These are phyloP conservation scores for Tuctoria greenei DNA, from an alignment of 176 grass and related monocot genomes.

Conservation along the genomic window DNA sequence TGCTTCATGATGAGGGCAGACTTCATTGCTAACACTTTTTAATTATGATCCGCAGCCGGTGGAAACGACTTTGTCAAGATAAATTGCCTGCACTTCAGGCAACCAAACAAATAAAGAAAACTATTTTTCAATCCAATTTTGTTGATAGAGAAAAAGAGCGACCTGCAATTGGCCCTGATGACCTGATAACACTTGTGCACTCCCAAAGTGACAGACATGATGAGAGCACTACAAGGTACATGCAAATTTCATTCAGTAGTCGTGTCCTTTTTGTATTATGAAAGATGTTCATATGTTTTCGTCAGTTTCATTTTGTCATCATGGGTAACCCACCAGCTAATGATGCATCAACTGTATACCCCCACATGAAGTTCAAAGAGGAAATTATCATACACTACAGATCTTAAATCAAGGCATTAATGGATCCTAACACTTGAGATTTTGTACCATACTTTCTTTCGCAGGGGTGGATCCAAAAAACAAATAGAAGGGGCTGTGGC, in stretches of 20 bases:
- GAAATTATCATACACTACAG: slow-evolving; percentile 4
- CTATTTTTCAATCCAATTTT: slow-evolving; percentile 79
- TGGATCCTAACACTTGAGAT: slow-evolving; percentile 25
- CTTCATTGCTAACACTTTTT: slow-evolving; percentile 28
- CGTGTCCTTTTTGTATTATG: not conserved
- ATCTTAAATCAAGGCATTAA: not conserved
- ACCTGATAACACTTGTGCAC: slow-evolving; percentile 54
- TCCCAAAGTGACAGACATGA: slow-evolving; percentile 31
- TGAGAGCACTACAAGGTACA: slow-evolving; percentile 53
- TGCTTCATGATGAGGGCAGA: not conserved
- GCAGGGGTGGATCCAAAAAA: slow-evolving; percentile 16
- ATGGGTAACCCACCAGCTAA: slow-evolving; percentile 2
- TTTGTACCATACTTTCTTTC: slow-evolving; percentile 22
- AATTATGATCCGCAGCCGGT: slow-evolving; percentile 42
- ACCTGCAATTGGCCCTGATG: slow-evolving; percentile 68
- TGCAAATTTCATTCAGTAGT: slow-evolving; percentile 8
- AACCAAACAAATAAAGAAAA: slow-evolving; percentile 64
- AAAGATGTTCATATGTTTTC: not conserved
- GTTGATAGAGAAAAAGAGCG: slow-evolving; percentile 79
- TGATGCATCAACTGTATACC: slow-evolving; percentile 2
- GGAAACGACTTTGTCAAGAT: slow-evolving; percentile 56
- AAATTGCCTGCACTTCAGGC: slow-evolving; percentile 50
- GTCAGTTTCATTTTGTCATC: not conserved
- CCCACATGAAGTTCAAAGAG: not conserved
- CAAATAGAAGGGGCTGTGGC: slow-evolving; percentile 13